Percentiles rank a stretch among this genome's conserved stretches.
These are phyloP conservation scores for Diplocarpon mali DNA, from an alignment of 2,329 filamentous ascomycete species.

Conservation along the genomic window DNA sequence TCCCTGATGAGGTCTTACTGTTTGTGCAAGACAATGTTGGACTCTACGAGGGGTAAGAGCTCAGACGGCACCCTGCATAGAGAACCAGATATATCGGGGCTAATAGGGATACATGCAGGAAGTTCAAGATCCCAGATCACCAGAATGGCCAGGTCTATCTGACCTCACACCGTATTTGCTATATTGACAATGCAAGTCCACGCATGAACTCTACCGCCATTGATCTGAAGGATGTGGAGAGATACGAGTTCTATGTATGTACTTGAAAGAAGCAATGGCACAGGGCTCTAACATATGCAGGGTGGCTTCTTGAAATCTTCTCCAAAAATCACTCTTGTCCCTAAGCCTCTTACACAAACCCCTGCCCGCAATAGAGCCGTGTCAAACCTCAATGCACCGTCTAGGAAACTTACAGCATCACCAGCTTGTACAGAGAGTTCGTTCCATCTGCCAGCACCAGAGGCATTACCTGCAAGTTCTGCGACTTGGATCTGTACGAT, in stretches of 20 bases:
- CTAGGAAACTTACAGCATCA: constrained; percentile 36
- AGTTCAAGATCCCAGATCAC: constrained; percentile 87
- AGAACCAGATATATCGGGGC: not conserved
- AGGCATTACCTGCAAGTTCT: constrained; percentile 39
- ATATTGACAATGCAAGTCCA: constrained; percentile 81
- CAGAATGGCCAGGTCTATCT: constrained; percentile 95
- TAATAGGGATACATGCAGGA: constrained; percentile 40
- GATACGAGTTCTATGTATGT: constrained; percentile 75
- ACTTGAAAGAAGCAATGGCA: not conserved
- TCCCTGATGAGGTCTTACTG: constrained; percentile 86
- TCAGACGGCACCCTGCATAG: constrained; percentile 4
- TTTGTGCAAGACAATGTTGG: constrained; percentile 98
- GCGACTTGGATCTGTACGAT: constrained; percentile 95
- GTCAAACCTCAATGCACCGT: constrained; percentile 34
- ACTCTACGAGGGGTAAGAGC: constrained; percentile 76
- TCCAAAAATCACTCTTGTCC: constrained; percentile 78
- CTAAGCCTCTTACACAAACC: constrained; percentile 63
- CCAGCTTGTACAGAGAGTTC: constrained; percentile 36
- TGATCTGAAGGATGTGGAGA: constrained; percentile 83
- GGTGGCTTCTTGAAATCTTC: constrained; percentile 93
- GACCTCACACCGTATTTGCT: constrained; percentile 91
- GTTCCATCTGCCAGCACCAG: constrained; percentile 33
- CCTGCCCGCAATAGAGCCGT: constrained; percentile 45
- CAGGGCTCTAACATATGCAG: constrained; percentile 32
- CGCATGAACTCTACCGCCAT: constrained; percentile 75